Conservation (phyloP, 1,139 yeast species). For the Pichia norvegensis region DNA sequence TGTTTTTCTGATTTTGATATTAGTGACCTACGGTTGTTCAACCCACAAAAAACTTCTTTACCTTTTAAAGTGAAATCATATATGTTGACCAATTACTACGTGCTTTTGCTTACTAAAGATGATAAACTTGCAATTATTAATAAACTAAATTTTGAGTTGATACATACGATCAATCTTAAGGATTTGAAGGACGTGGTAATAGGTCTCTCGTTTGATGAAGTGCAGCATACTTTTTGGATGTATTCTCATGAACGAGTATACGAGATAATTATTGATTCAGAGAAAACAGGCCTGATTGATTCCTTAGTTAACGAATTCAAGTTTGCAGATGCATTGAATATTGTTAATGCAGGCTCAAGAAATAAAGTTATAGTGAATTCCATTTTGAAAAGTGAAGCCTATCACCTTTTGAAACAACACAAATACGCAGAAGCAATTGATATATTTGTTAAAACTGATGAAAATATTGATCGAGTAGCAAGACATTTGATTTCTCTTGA, state of each 20-base stretch:
- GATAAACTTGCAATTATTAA: constrained; percentile 39
- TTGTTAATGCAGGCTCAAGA: constrained; percentile 25
- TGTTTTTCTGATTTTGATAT: background rate
- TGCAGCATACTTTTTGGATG: constrained; percentile 52
- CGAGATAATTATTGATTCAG: constrained; percentile 65
- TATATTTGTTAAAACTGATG: constrained; percentile 54
- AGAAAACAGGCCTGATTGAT: constrained; percentile 70
- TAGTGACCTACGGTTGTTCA: background rate
- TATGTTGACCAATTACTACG: constrained; percentile 40
- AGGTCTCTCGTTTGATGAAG: constrained; percentile 56
- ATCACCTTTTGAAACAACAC: constrained; percentile 35
- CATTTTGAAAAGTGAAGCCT: constrained; percentile 59
- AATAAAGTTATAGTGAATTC: constrained; percentile 42
- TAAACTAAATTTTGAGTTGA: constrained; percentile 38
- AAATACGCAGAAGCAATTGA: constrained; percentile 48
- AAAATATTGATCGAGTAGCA: constrained; percentile 67
- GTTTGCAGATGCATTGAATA: constrained; percentile 58
- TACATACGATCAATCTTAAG: constrained; percentile 7
- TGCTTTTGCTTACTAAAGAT: constrained; percentile 37
- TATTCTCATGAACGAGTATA: constrained; percentile 44
- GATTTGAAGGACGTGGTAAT: constrained; percentile 26
- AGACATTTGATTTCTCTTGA: constrained; percentile 47
- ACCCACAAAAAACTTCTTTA: constrained; percentile 16
- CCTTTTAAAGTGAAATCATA: background rate
- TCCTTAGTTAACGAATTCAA: constrained; percentile 53